Evolutionary conservation across 2,329 filamentous ascomycete species (phyloP), one percentile per base, ranked within the genome.

Genomic region (Catunica adiposa): DNA sequence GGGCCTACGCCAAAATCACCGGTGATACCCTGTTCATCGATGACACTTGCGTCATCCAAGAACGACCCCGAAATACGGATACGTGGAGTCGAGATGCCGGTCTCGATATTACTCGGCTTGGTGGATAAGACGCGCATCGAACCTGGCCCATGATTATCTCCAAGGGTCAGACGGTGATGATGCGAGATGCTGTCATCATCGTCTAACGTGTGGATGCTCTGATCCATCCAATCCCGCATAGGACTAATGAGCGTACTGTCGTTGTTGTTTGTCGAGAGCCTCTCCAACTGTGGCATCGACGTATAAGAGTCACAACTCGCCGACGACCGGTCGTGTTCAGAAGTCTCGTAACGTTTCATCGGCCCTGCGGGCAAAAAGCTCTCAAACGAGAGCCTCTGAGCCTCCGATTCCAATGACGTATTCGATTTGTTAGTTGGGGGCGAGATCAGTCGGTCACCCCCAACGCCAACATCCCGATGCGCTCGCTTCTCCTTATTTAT

Each of bases 231-330:
- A 57, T 74, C 71, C 5, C 64, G 66, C 9, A 69, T 69, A 25
- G 64, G 62, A 38, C 65, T 67, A 56, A 67, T n/a, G 15, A 53
- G 14, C 9, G 44, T 48, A 15, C 38, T 53, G 8, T 26, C n/a
- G n/a, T n/a, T 42, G 4, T 54, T 38, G 20, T 57, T 37, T 0
- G 72, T 74, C 29, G 75, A 64, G 2, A 77, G 84, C 52, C 84
- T 78, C 59, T 90, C 83, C 11, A 94, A 74, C 6, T 92, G 73
- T 3, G 88, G 86, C 34, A 83, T 80, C 0, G 86, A 89, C 40
- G 79, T 83, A 64, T 88, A 89, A 0, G 86, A 90, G 20, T 52
- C 52, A 83, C 80, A 26, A 86, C 89, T 56, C 77, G 42, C 26
- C 34, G 44, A 29, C 25, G 56, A 54, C 34, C 15, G 23, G 14